Evolutionary conservation across 805 yeast genomes (phyloP).

Genomic region (Kodamaea leandrae): DNA sequence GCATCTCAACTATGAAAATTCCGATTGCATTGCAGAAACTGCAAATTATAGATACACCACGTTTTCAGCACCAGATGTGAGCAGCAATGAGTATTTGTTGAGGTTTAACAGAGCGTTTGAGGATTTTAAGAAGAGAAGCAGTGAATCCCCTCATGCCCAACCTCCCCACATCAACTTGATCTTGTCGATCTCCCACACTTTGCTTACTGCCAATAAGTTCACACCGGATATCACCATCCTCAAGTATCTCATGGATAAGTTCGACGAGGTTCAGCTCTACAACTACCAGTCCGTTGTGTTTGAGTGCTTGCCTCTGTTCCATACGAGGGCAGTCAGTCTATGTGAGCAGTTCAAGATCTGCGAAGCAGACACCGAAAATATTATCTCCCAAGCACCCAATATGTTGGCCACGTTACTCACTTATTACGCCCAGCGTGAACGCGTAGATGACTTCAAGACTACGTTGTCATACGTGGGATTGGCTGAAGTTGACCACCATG

Average conservation of each 20-base stretch:
- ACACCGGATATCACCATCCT: constrained; percentile 28
- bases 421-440: constrained; percentile 22
- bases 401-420: constrained; percentile 26
- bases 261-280: constrained; percentile 20
- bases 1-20: constrained; percentile 30
- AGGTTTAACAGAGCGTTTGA: background rate
- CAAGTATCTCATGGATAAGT: constrained; percentile 23
- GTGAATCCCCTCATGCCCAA: background rate
- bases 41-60: constrained; percentile 15
- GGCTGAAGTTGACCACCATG: constrained; percentile 23
- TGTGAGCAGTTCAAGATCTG: background rate
- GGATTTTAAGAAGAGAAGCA: background rate
- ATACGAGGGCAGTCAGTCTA: constrained; percentile 13
- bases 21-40: constrained; percentile 25
- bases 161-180: background rate
- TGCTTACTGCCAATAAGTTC: constrained; percentile 8
- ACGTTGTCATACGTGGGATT: constrained; percentile 27
- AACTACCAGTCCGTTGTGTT: constrained; percentile 30
- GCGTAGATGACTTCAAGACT: constrained; percentile 20
- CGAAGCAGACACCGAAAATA: background rate
- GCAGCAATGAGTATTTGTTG: constrained; percentile 21
- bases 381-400: constrained; percentile 30
- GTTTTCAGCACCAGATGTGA: constrained; percentile 14
- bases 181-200: background rate
- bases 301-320: constrained; percentile 23